Evolutionary conservation across 805 yeast species (phyloP), one percentile per base, ranked within the genome.

Genomic region (Alloascoidea hylecoeti): DNA sequence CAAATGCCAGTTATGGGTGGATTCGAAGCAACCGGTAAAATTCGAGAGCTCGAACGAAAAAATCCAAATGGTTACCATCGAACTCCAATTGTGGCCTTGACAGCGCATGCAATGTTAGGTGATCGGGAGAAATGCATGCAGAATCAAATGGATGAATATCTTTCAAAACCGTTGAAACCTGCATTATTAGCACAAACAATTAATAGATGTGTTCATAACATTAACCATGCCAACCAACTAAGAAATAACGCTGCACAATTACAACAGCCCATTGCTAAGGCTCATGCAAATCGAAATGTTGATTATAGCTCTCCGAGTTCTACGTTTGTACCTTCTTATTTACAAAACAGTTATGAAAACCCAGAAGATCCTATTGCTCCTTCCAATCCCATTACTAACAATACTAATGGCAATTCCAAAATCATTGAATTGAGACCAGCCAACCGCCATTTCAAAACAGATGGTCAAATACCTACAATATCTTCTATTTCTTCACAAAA

Each of bases 1-100:
- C 95, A 84, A 56, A 84, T 84, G 95, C 95, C 95, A 5, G 83
- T 82, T 13, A 85, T 84, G 92, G 94, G 95, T 18, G 95, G 95
- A 0, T 84, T 84, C 55, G 95, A 84, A 51, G 94, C 95, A 2
- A 83, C 95, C 1, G 83, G 78, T 35, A 74, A 75, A 56, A 84
- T 84, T 39, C 65, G 95, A 47, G 85, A 80, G 51, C 83, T 94
- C 94, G 95, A 84, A 57, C 74, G 70, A 61, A 79, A 78, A 56
- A 68, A 75, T 15, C 76, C 78, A 44, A 85, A 88, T 34, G 68
- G 77, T 38, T 68, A 81, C 19, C 75, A 78, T 43, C 68, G 94
- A 41, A 79, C 89, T 1, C 95, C 95, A 15, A 84, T 84, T 47
- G 83, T 84, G 49, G 95, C 95, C 2, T 64, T 84, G 41, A 85